Conservation (phyloP, 305 asterid genomes). For the Rubia balearica region DNA sequence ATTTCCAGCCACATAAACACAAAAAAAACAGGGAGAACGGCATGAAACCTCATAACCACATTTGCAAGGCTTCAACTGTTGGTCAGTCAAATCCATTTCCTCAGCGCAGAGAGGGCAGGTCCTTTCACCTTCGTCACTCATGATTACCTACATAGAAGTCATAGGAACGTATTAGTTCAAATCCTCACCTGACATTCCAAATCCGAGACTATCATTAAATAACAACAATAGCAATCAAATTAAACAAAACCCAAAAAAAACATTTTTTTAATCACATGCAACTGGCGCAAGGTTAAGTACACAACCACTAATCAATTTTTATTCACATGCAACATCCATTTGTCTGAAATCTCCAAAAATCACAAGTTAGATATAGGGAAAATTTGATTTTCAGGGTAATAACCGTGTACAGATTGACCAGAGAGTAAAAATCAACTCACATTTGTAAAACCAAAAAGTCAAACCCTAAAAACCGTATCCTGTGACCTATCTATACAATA, state of each 20-base stretch:
- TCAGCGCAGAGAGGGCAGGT: constrained; percentile 98
- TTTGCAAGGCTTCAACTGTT: constrained; percentile 97
- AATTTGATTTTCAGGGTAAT: too few species aligned
- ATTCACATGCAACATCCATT: constrained; percentile 3
- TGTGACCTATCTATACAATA: not conserved
- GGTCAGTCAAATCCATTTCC: constrained; percentile 99
- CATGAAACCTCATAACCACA: constrained; percentile 83
- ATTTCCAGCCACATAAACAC: not conserved
- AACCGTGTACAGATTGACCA: not conserved
- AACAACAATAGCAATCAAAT: not conserved
- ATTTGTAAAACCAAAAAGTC: constrained; percentile 31
- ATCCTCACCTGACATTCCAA: not conserved
- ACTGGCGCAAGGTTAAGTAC: not conserved
- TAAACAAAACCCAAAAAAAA: not conserved
- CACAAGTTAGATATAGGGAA: not conserved
- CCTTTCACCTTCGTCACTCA: constrained; percentile 92
- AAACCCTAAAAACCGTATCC: constrained; percentile 28
- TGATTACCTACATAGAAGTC: constrained; percentile 40
- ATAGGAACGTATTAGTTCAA: not conserved
- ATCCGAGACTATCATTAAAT: not conserved
- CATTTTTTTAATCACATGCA: not conserved
- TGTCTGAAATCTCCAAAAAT: not conserved
- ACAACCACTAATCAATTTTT: not conserved
- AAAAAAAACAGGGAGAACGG: constrained; percentile 2
- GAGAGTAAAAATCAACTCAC: constrained; percentile 14